Evolutionary conservation across 1,139 yeast genomes (phyloP).

Genomic region (Yamadazyma conglobata): DNA sequence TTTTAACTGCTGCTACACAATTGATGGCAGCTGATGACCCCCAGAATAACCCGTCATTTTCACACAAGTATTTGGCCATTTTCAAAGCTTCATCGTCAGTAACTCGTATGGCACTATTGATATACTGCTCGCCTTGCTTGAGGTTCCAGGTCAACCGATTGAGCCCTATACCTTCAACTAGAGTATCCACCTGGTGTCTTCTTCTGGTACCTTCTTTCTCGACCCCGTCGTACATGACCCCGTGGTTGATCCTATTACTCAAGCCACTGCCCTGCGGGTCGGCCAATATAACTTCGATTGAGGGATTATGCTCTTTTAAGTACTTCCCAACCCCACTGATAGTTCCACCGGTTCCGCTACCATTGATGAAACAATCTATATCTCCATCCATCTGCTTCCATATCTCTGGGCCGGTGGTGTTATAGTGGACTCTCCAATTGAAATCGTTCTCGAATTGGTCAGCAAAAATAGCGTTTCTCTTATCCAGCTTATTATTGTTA

Average conservation of each 20-base stretch:
- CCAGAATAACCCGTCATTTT: conserved; percentile 83
- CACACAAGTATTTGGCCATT: conserved; percentile 83
- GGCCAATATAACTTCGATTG: conserved; percentile 57
- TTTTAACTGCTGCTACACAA: conserved; percentile 80
- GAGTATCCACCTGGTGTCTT: conserved; percentile 93
- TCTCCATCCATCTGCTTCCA: conserved; percentile 58
- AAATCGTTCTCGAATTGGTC: conserved; percentile 93
- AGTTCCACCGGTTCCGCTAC: conserved; percentile 75
- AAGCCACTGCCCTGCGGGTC: conserved; percentile 97
- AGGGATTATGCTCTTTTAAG: conserved; percentile 49
- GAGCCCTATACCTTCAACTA: conserved; percentile 91
- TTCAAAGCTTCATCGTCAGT: conserved; percentile 73
- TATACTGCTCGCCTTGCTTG: conserved; percentile 59
- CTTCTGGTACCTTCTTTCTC: conserved; percentile 93
- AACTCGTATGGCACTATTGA: conserved; percentile 80
- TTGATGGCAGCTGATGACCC: conserved; percentile 93
- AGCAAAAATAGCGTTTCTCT: conserved; percentile 70
- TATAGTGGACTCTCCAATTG: conserved; percentile 83
- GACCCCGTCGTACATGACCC: conserved; percentile 87
- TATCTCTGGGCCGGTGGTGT: conserved; percentile 89
- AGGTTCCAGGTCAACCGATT: conserved; percentile 85
- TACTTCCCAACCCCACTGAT: conserved; percentile 82
- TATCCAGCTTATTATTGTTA: conserved; percentile 37
- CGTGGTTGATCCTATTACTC: conserved; percentile 76
- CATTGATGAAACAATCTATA: conserved; percentile 78